Evolutionary conservation across 306 rosid species (phyloP), one percentile per base, ranked within the genome.

Genomic region (Aeschynomene evenia): DNA sequence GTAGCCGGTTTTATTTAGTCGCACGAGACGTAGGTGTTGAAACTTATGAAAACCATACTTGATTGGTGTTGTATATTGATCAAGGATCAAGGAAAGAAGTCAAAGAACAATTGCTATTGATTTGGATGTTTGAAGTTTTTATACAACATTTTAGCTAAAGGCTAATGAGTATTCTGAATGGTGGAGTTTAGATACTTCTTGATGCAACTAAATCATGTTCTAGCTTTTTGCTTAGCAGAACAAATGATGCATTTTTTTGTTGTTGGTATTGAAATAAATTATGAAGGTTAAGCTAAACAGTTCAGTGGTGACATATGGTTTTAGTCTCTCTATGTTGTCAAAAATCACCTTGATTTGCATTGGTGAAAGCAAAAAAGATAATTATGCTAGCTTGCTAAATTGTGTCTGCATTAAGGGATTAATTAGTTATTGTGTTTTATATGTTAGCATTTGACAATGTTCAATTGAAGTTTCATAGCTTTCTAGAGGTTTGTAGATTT

Each of bases 261-360:
- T 20, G 56, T 39, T 1, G 46, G 63, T 26, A 2, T 16, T 20
- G 54, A 29, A 33, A 43, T 33, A 7, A 8, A 37, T 72, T 37
- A 37, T 52, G 52, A 39, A 23, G 46, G 59, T 12, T 49, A 2
- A 26, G 49, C 26, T 77, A 6, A 52, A 23, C 22, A 37, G 20
- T 2, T 62, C 3, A 5, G 42, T 33, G 6, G 50, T 43, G 29
- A 11, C 55, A 42, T 62, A 2, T 19, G 26, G 19, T 45, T 19
- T 19, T 26, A 12, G 3, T 20, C 21, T 10, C n/a, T 16, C 0
- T 68, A 0, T 68, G 16, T 16, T 1, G 39, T 22, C 7, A 10
- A 22, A 22, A 43, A 51, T 23, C 48, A 72, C 34, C 24, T 54
- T 62, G 58, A 21, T 43, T 52, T 73, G 50, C n/a, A 66, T 15